Evolutionary conservation across 306 rosid genomes (phyloP).

Genomic region (Prunus dulcis): DNA sequence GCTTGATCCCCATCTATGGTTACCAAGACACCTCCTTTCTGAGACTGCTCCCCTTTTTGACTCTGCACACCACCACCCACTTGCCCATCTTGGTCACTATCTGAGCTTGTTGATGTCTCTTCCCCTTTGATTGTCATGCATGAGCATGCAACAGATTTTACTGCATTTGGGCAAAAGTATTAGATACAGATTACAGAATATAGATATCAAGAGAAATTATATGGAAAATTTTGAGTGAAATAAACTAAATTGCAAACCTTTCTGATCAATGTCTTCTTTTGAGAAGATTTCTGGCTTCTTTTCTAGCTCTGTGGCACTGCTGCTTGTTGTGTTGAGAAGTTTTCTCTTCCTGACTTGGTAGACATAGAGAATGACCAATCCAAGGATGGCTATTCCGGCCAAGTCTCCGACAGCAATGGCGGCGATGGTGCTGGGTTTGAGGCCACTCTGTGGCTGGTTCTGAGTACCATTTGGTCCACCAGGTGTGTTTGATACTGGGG

Average conservation of each 20-base stretch:
- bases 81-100: constrained; percentile 42
- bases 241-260: neutral
- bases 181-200: neutral
- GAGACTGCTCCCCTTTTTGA: neutral
- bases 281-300: constrained; percentile 23
- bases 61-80: neutral
- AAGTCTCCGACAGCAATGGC: constrained; percentile 73
- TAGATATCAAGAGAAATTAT: neutral
- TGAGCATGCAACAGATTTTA: constrained; percentile 41
- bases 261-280: constrained; percentile 12
- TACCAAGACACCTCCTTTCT: constrained; percentile 48
- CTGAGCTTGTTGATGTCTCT: constrained; percentile 75
- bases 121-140: constrained; percentile 62
- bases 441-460: constrained; percentile 31
- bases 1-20: constrained; percentile 63
- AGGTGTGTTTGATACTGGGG: constrained; percentile 35
- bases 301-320: neutral
- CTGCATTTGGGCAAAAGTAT: neutral
- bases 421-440: constrained; percentile 72
- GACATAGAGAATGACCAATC: constrained; percentile 48
- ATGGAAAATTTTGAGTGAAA: neutral
- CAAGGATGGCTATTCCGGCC: constrained; percentile 54
- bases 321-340: constrained; percentile 3
- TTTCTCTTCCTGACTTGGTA: constrained; percentile 55
- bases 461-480: constrained; percentile 27